Evolutionary conservation across 2,329 filamentous ascomycete species (phyloP).

Genomic region (Ascochyta koolunga): DNA sequence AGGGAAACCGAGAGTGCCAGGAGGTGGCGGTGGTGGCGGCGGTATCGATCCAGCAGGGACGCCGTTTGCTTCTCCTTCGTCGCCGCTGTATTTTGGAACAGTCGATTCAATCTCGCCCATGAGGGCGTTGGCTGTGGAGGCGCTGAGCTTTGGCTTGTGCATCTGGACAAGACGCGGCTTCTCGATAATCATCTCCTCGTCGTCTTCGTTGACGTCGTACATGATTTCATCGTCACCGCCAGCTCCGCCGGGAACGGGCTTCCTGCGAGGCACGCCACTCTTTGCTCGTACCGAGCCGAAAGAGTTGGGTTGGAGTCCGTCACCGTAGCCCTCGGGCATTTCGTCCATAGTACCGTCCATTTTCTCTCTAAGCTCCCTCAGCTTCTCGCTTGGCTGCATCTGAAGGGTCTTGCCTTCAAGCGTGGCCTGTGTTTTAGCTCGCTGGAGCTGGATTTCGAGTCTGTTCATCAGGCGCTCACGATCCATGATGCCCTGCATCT

Average conservation of each 20-base stretch:
- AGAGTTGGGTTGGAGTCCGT: constrained; percentile 71
- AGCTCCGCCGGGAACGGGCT: constrained; percentile 46
- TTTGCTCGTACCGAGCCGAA: constrained; percentile 58
- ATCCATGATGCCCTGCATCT: constrained; percentile 91
- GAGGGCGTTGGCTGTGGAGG: constrained; percentile 69
- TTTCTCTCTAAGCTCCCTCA: constrained; percentile 89
- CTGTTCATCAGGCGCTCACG: constrained; percentile 91
- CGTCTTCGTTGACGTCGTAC: constrained; percentile 51
- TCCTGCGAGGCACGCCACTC: constrained; percentile 48
- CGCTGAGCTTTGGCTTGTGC: constrained; percentile 70
- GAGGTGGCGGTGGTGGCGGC: constrained; percentile 58
- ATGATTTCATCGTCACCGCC: constrained; percentile 47
- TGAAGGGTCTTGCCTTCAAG: constrained; percentile 90
- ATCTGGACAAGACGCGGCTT: constrained; percentile 81
- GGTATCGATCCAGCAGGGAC: constrained; percentile 74
- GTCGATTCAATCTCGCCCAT: constrained; percentile 76
- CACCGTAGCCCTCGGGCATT: constrained; percentile 50
- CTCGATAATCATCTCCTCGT: constrained; percentile 71
- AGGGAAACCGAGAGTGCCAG: constrained; percentile 46
- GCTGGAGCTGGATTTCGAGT: constrained; percentile 91
- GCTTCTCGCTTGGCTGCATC: constrained; percentile 84
- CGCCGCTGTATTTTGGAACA: constrained; percentile 73
- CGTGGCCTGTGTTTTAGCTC: constrained; percentile 97
- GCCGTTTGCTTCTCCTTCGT: constrained; percentile 74
- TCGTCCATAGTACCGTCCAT: constrained; percentile 73